Evolutionary conservation across 2,329 filamentous ascomycete genomes (phyloP).

Genomic region (Arthrobotrys conoides): DNA sequence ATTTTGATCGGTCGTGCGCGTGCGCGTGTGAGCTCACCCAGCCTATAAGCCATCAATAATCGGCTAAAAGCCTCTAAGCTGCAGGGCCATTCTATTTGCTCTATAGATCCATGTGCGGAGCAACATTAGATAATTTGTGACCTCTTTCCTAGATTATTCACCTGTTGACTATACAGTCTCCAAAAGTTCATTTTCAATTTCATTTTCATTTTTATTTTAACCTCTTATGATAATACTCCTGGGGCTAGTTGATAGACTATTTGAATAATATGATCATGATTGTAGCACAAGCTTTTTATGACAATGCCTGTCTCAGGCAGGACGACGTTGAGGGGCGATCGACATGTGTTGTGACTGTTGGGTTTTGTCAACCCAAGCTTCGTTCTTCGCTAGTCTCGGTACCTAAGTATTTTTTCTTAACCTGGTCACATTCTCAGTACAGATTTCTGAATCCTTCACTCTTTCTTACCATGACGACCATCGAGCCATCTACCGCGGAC

Average conservation of each 20-base stretch:
- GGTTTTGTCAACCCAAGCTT: constrained; percentile 9
- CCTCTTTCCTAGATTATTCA: not conserved
- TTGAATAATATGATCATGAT: too few relatives aligned
- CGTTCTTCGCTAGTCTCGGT: too few relatives aligned
- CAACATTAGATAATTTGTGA: not conserved
- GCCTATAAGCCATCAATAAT: not conserved
- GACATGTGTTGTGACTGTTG: not conserved
- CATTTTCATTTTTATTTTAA: not conserved
- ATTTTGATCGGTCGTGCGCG: not conserved
- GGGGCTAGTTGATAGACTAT: too few relatives aligned
- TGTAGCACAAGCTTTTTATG: too few relatives aligned
- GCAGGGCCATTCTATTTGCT: too few relatives aligned
- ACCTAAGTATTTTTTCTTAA: too few relatives aligned
- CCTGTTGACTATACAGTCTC: not conserved
- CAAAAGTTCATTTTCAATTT: not conserved
- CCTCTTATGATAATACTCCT: too few relatives aligned
- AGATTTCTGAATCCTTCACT: too few relatives aligned
- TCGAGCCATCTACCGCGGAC: not conserved
- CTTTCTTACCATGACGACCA: constrained; percentile 20
- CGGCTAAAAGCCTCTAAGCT: not conserved
- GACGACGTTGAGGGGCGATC: too few relatives aligned
- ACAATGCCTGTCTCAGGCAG: too few relatives aligned
- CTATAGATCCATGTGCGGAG: not conserved
- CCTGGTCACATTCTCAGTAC: not conserved
- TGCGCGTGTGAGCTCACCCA: too few relatives aligned